Percentiles rank a stretch among this genome's conserved stretches.
These are phyloP conservation scores for Tylopilus cervinicoccineus DNA, from an alignment of 768 basidiomycete species.

Conservation along the genomic window DNA sequence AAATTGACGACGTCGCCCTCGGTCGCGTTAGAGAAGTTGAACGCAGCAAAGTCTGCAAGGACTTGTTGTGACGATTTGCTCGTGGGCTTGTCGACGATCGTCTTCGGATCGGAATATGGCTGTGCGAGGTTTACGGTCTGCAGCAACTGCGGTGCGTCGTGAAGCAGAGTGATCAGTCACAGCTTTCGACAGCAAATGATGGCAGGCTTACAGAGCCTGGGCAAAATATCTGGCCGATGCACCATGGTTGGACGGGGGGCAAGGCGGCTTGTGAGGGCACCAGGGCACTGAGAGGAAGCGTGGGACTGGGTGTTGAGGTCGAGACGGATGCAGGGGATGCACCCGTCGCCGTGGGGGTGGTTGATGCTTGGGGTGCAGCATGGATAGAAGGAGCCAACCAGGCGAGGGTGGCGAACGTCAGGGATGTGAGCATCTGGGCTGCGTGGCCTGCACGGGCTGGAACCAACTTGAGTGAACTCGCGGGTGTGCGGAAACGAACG, in stretches of 20 bases:
- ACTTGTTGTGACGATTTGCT: slow-evolving; percentile 60
- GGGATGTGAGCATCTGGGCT: slow-evolving; percentile 31
- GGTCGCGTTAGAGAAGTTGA: slow-evolving; percentile 42
- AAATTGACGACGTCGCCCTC: slow-evolving; percentile 65
- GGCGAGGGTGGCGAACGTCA: slow-evolving; percentile 11
- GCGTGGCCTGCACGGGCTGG: not conserved
- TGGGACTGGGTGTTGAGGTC: slow-evolving; percentile 64
- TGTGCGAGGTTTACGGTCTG: slow-evolving; percentile 83
- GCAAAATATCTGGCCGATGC: slow-evolving; percentile 74
- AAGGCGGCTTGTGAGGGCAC: slow-evolving; percentile 63
- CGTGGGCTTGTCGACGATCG: slow-evolving; percentile 88
- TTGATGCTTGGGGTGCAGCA: slow-evolving; percentile 17
- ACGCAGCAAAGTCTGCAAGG: slow-evolving; percentile 57
- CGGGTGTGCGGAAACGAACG: not conserved
- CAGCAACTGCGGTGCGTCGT: slow-evolving; percentile 54
- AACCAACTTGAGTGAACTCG: not conserved
- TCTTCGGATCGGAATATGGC: slow-evolving; percentile 78
- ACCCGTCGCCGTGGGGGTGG: slow-evolving; percentile 15
- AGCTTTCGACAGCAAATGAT: no score
- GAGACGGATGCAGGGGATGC: slow-evolving; percentile 41
- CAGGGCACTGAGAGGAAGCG: slow-evolving; percentile 45
- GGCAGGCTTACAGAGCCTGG: slow-evolving; percentile 56
- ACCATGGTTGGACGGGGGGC: slow-evolving; percentile 75
- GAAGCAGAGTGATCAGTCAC: not conserved
- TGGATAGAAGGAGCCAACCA: slow-evolving; percentile 10